These are phyloP conservation scores for Apiospora koreana DNA, from an alignment of 2,329 filamentous ascomycete species.

Conservation along the genomic window DNA sequence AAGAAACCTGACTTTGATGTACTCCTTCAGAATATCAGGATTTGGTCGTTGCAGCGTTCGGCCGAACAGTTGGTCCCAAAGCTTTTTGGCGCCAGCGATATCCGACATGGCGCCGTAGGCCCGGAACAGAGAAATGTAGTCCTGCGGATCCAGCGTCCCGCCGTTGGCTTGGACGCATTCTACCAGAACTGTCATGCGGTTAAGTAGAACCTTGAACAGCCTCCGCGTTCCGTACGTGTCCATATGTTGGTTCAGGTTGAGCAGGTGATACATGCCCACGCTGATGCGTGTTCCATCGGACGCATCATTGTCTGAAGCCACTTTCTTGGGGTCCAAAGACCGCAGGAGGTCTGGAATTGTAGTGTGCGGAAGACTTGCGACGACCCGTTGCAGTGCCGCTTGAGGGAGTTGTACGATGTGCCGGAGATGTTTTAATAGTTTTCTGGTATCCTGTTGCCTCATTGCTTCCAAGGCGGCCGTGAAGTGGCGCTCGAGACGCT, in stretches of 20 bases:
- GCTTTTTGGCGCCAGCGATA: conserved; percentile 30
- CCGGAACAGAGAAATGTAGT: conserved; percentile 47
- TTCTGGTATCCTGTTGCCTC: conserved; percentile 23
- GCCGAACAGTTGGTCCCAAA: conserved; percentile 37
- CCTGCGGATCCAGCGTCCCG: conserved; percentile 34
- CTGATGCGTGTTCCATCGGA: conserved; percentile 41
- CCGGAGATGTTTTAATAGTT: conserved; percentile 21
- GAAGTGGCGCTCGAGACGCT: not conserved
- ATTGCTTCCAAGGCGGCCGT: conserved; percentile 21
- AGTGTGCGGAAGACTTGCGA: conserved; percentile 47
- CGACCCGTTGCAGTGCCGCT: conserved; percentile 30
- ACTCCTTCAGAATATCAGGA: conserved; percentile 41
- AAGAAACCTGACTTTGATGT: conserved; percentile 48
- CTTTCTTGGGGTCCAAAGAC: conserved; percentile 57
- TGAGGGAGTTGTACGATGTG: conserved; percentile 23
- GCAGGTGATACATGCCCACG: conserved; percentile 40
- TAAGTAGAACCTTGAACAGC: conserved; percentile 40
- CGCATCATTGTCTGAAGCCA: conserved; percentile 52
- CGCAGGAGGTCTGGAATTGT: conserved; percentile 66
- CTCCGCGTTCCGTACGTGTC: conserved; percentile 48
- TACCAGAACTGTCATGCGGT: conserved; percentile 36
- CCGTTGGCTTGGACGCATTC: conserved; percentile 31
- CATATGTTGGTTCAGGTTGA: conserved; percentile 37
- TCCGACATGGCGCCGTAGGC: conserved; percentile 49
- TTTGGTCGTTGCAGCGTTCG: conserved; percentile 24